Conservation (phyloP, 306 rosid species). For the Chamaecrista fasciculata region DNA sequence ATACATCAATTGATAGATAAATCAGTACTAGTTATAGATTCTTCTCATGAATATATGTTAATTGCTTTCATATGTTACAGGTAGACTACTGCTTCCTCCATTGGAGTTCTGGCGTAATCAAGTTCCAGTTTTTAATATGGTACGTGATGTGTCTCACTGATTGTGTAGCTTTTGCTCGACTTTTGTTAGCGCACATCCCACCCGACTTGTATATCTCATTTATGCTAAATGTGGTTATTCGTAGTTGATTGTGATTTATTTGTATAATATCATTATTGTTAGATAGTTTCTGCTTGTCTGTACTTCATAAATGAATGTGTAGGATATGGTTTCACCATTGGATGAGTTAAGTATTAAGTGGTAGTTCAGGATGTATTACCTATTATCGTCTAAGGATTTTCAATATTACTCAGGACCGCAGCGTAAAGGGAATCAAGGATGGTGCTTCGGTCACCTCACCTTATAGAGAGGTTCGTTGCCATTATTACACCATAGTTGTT, state of each 20-base stretch:
- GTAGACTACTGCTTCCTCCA: slow-evolving; percentile 63
- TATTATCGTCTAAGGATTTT: too few species aligned
- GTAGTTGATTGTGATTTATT: neutral
- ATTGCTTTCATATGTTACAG: slow-evolving; percentile 40
- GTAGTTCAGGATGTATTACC: too few species aligned
- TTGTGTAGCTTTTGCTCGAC: neutral
- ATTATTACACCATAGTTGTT: slow-evolving; percentile 15
- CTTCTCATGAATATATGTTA: neutral
- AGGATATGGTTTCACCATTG: too few species aligned
- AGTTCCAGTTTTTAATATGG: slow-evolving; percentile 62
- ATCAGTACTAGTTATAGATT: neutral
- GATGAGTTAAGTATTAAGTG: too few species aligned
- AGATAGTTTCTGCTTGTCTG: neutral
- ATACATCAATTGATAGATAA: neutral
- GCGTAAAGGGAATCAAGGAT: slow-evolving; percentile 50
- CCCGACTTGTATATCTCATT: neutral
- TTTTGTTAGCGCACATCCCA: neutral
- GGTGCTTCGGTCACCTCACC: slow-evolving; percentile 30
- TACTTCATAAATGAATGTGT: neutral
- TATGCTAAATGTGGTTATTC: neutral
- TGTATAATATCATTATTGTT: neutral
- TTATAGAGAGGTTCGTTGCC: slow-evolving; percentile 39
- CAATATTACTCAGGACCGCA: slow-evolving; percentile 50
- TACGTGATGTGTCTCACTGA: slow-evolving; percentile 33
- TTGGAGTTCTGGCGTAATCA: slow-evolving; percentile 93